Conservation (phyloP, 2,329 filamentous ascomycete genomes). For the Xylaria arbuscula region DNA sequence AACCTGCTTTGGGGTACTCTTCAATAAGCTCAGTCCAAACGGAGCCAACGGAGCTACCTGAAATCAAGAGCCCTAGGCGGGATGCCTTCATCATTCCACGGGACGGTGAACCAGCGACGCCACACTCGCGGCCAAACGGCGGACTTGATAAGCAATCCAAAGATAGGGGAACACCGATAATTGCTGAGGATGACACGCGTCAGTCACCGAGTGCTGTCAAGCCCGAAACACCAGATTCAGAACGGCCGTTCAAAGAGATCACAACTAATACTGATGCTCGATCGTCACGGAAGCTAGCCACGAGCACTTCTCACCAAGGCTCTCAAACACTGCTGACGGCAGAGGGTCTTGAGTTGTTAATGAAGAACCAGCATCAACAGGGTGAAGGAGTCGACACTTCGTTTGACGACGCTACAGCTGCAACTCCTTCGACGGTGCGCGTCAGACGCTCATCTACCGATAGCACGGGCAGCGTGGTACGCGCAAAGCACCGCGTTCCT, state of each 20-base stretch:
- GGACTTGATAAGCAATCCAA: slow-evolving; percentile 53
- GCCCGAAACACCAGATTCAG: slow-evolving; percentile 64
- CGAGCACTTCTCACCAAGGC: slow-evolving; percentile 72
- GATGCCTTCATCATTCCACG: slow-evolving; percentile 68
- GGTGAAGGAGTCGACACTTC: slow-evolving; percentile 42
- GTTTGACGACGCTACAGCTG: slow-evolving; percentile 47
- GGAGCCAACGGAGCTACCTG: slow-evolving; percentile 53
- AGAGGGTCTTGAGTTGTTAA: slow-evolving; percentile 80
- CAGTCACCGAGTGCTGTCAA: slow-evolving; percentile 61
- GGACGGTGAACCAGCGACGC: slow-evolving; percentile 56
- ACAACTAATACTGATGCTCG: slow-evolving; percentile 66
- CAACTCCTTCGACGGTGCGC: slow-evolving; percentile 54
- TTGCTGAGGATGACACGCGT: slow-evolving; percentile 73
- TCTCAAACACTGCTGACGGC: slow-evolving; percentile 88
- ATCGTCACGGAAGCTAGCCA: slow-evolving; percentile 53
- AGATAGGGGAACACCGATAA: slow-evolving; percentile 56
- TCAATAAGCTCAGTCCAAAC: slow-evolving; percentile 59
- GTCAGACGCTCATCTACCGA: slow-evolving; percentile 61
- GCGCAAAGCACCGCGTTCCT: slow-evolving; percentile 52
- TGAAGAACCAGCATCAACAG: slow-evolving; percentile 63
- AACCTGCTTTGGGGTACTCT: slow-evolving; percentile 56
- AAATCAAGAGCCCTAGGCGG: slow-evolving; percentile 62
- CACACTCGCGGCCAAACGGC: slow-evolving; percentile 51
- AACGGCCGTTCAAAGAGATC: slow-evolving; percentile 70
- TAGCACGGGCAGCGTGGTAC: slow-evolving; percentile 58